phyloP scores from a whole-genome alignment of 257 asterid species.

The Ilex aquifolium region DNA sequence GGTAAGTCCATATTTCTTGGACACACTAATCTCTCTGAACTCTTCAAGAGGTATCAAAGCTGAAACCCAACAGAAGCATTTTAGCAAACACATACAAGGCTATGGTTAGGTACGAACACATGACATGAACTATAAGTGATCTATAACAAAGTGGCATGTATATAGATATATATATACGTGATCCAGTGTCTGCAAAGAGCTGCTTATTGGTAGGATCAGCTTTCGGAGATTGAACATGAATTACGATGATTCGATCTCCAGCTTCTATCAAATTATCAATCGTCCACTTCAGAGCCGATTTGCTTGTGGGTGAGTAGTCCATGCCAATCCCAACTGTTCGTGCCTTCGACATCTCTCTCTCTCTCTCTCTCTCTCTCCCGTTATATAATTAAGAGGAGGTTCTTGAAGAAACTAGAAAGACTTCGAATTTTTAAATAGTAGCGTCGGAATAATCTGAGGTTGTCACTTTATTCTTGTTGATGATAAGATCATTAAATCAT shows the following conservation, averaged over 20 bases:
- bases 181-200: slow-evolving; percentile 72
- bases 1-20: slow-evolving; percentile 54
- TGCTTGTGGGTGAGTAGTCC: slow-evolving; percentile 76
- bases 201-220: slow-evolving; percentile 57
- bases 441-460: no score
- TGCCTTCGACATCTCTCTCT: slow-evolving; percentile 27
- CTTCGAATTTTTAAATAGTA: no score
- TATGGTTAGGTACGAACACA: no score
- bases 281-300: slow-evolving; percentile 62
- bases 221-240: slow-evolving; percentile 73
- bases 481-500: no score
- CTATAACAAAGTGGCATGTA: neutral
- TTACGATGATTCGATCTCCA: slow-evolving; percentile 50
- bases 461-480: no score
- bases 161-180: slow-evolving; percentile 33
- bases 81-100: neutral
- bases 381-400: no score
- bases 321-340: slow-evolving; percentile 60
- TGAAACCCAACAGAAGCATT: slow-evolving; percentile 10
- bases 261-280: slow-evolving; percentile 46
- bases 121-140: no score
- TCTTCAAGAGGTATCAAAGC: slow-evolving; percentile 77
- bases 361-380: neutral
- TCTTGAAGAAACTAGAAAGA: no score
- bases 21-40: slow-evolving; percentile 47